Base-by-base conservation (phyloP, 371 early-diverging fungal species). In the Gilbertella persicaria region DNA sequence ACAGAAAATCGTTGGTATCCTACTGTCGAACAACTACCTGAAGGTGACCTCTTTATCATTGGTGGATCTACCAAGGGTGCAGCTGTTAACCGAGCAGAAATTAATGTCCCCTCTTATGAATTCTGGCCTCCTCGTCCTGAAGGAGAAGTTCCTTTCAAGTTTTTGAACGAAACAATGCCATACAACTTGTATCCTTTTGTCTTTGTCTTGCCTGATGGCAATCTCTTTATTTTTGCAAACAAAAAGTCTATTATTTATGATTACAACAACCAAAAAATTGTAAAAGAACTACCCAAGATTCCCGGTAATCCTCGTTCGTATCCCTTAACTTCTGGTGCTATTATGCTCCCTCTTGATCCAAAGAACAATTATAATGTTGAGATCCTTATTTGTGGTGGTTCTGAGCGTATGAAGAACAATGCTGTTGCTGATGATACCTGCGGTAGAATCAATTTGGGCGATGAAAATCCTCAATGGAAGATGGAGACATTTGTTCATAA, bases 361-460 rank as follows among this genome's bases (percentile, higher is more conserved):
- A 75, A 73, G 14, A 81, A 81, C 38, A 69, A 83, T 54, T 87
- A 84, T 55, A 66, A 66, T 10, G 80, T 80, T 5, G 80, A 84
- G 41, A 71, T 86, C 9, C 53, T 87, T 17, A 68, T 86, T 26
- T 86, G 87, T 36, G 88, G 88, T 37, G 88, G 88, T 8, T 70
- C 73, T 10, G 61, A 72, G 19, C 60, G 60, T 14, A 64, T 71
- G 49, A 78, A 66, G 54, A 66, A 66, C 25, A 61, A 62, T 17
- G 67, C 69, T 12, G 53, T 45, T 21, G 73, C 75, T 8, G 79
- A 81, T 19, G 71, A 68, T 12, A 71, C 75, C 17, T 85, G 84
- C 50, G 83, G 81, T 5, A 78, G 82, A 36, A 84, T 82, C 45
- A 80, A 83, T 47, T 64, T 82, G 7, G 65, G 61, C 26, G 78